These are phyloP conservation scores for Fistulifera pelliculosa DNA, from an alignment of 108 stramenopile species.

Conservation along the genomic window DNA sequence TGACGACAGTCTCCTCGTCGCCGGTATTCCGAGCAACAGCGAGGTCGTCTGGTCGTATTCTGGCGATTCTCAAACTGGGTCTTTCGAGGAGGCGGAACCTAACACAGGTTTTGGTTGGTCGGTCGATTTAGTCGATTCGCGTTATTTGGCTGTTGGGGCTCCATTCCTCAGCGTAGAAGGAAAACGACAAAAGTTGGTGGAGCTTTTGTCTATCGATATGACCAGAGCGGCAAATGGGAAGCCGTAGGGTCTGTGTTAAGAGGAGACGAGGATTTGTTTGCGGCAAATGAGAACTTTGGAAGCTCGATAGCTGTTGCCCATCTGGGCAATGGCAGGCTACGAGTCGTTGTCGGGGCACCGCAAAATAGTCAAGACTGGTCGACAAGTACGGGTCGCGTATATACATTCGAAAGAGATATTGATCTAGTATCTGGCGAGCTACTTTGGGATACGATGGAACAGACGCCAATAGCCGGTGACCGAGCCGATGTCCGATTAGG, in stretches of 20 bases:
- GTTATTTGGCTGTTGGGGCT: background rate
- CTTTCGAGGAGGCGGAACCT: too few species aligned
- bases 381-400: background rate
- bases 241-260: background rate
- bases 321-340: background rate
- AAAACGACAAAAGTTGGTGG: background rate
- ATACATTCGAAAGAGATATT: conserved; percentile 1
- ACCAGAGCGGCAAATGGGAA: background rate
- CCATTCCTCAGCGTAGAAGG: background rate
- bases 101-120: conserved; percentile 1
- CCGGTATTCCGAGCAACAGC: too few species aligned
- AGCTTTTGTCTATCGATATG: background rate
- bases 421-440: background rate
- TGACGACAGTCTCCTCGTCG: too few species aligned
- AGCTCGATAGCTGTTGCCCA: background rate
- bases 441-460: background rate
- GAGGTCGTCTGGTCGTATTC: too few species aligned
- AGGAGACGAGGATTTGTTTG: background rate
- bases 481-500: background rate
- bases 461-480: background rate
- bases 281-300: conserved; percentile 1
- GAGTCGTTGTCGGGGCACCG: conserved; percentile 1
- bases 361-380: too few species aligned
- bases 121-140: background rate
- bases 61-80: too few species aligned